phyloP scores from a whole-genome alignment of 495 filamentous ascomycete genomes.

The Penicillium ucsense region DNA sequence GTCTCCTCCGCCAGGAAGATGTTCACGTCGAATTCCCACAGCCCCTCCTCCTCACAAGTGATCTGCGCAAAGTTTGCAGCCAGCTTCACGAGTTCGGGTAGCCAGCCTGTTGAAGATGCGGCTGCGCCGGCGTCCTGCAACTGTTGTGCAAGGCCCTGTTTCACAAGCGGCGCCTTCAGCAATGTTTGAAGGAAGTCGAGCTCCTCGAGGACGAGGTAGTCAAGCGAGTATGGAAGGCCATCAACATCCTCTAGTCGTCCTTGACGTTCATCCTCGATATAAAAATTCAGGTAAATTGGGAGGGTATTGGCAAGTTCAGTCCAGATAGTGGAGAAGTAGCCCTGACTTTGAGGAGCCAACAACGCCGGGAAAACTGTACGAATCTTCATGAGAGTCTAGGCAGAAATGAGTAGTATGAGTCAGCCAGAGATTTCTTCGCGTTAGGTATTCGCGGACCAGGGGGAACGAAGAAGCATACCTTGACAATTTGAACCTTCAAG shows the following conservation, averaged over 20 bases:
- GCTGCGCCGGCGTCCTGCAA: slow-evolving; percentile 49
- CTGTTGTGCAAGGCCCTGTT: slow-evolving; percentile 70
- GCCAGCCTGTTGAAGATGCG: slow-evolving; percentile 52
- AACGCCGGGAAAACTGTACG: slow-evolving; percentile 71
- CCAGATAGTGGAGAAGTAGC: slow-evolving; percentile 80
- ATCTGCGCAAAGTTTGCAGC: slow-evolving; percentile 85
- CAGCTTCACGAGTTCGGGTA: slow-evolving; percentile 72
- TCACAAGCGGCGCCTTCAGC: slow-evolving; percentile 72
- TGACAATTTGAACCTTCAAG: slow-evolving; percentile 82
- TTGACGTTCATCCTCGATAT: slow-evolving; percentile 75
- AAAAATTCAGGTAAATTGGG: slow-evolving; percentile 64
- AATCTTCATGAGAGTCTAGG: slow-evolving; percentile 78
- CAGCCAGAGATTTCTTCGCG: background rate
- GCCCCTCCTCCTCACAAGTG: slow-evolving; percentile 78
- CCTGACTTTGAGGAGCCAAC: slow-evolving; percentile 67
- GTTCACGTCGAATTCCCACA: slow-evolving; percentile 96
- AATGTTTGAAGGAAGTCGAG: slow-evolving; percentile 87
- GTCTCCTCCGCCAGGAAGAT: slow-evolving; percentile 93
- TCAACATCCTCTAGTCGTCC: slow-evolving; percentile 84
- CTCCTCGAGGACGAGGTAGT: slow-evolving; percentile 86
- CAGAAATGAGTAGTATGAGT: background rate
- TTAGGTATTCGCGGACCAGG: background rate
- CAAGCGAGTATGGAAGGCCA: slow-evolving; percentile 86
- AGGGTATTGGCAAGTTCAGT: slow-evolving; percentile 67
- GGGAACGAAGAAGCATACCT: slow-evolving; percentile 31